phyloP scores from a whole-genome alignment of 176 grass and related monocot genomes.

The Carex parvula region DNA sequence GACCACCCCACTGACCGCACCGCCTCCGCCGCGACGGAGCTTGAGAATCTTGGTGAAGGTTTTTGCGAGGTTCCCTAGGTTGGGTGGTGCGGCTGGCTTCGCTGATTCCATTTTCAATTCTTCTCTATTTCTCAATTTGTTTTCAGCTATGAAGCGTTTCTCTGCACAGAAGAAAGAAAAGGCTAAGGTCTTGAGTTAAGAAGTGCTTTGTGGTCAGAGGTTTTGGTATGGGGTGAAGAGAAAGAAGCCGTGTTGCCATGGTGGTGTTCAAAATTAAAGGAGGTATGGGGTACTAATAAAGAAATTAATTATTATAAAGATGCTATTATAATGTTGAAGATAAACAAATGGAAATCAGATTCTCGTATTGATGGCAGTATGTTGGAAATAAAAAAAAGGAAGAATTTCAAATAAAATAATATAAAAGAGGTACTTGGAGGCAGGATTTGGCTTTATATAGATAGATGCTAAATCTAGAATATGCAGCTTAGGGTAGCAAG shows the following conservation, averaged over 20 bases:
- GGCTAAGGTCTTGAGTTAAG: constrained; percentile 6
- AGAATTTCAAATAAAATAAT: constrained; percentile 11
- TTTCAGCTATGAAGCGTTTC: neutral
- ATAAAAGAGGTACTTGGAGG: constrained; percentile 2
- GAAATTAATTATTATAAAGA: constrained; percentile 10
- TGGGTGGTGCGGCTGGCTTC: neutral
- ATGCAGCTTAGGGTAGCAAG: constrained; percentile 20
- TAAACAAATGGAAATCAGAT: constrained; percentile 28
- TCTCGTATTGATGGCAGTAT: constrained; percentile 26
- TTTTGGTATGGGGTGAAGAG: constrained; percentile 15
- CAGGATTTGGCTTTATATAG: constrained; percentile 5
- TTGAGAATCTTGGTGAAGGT: constrained; percentile 72
- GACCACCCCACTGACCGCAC: neutral
- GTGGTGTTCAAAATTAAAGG: constrained; percentile 13
- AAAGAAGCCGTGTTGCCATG: neutral
- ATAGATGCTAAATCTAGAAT: constrained; percentile 13
- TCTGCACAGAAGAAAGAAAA: constrained; percentile 24
- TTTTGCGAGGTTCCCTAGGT: constrained; percentile 43
- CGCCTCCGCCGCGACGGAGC: constrained; percentile 18
- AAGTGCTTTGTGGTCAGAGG: neutral
- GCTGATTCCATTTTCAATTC: constrained; percentile 31
- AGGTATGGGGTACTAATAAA: constrained; percentile 6
- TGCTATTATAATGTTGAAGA: constrained; percentile 13
- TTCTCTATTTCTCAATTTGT: neutral
- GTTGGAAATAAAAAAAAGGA: constrained; percentile 15